Base-by-base conservation (phyloP, 1,284 basidiomycete species). In the Takashimella tepidaria region DNA sequence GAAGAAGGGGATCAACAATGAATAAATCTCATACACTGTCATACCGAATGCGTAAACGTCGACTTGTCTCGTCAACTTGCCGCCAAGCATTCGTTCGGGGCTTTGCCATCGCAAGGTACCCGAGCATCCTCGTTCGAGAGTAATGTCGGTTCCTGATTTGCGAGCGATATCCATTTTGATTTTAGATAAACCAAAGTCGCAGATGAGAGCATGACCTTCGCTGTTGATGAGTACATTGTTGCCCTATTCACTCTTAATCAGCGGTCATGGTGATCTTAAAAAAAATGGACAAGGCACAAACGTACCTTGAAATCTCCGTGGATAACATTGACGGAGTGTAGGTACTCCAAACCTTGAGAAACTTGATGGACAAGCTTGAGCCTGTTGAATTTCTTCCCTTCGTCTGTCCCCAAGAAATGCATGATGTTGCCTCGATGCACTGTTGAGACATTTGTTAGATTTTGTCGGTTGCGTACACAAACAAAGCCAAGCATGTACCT, bases 141-240 rank as follows among this genome's bases (percentile, higher is more conserved):
- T 5, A 31, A 43, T 6, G 40, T 12, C 19, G 21, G 31, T 47
- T 46, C 53, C 20, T n/a, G 47, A 27, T 37, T 59, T 57, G 37
- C 49, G 47, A 4, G 45, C 57, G 26, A 65, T 58, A 24, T 88
- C 86, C 22, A 78, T 80, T 75, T 84, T 86, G 79, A 89, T 83
- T 70, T 86, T 83, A 61, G 81, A 85, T 69, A 89, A 84, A 0
- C 86, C 87, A 68, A 89, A 89, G 66, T 89, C 87, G 12, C 84
- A 82, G 51, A 89, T 83, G 40, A 88, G 78, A 57, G 86, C 88
- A 48, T 78, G 81, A 10, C 80, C 76, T 2, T 78, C 72, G 60
- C 87, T 84, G 61, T 84, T 81, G 10, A 89, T 82, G 3, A 90
- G 79, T 5, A 89, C 81, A 68, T 89, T 89, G 2, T 83, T 78